Percentiles rank a stretch among this genome's conserved stretches.
These are phyloP conservation scores for Poronia punctata DNA, from an alignment of 495 filamentous ascomycete genomes.

Conservation along the genomic window DNA sequence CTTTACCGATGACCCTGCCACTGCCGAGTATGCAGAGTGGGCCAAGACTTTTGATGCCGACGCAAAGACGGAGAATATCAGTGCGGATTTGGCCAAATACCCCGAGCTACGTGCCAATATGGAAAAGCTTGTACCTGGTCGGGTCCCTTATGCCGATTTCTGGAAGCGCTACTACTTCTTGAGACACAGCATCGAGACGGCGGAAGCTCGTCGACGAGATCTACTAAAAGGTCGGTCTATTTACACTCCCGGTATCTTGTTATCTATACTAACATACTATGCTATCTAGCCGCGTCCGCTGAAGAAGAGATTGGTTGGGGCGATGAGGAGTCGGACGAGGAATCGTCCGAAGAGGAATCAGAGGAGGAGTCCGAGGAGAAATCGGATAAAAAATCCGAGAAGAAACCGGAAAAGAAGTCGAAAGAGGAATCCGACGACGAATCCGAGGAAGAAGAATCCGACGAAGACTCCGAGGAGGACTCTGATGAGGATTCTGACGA, in stretches of 20 bases:
- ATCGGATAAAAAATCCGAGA: slow-evolving; percentile 2
- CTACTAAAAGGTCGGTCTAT: slow-evolving; percentile 72
- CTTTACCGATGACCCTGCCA: slow-evolving; percentile 75
- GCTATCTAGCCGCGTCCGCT: slow-evolving; percentile 47
- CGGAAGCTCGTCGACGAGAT: slow-evolving; percentile 84
- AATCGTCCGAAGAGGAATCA: background rate
- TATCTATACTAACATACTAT: slow-evolving; percentile 18
- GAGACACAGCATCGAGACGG: slow-evolving; percentile 87
- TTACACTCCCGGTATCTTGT: background rate
- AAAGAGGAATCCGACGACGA: slow-evolving; percentile 17
- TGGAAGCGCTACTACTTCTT: slow-evolving; percentile 97
- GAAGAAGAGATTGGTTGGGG: slow-evolving; percentile 84
- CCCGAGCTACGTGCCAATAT: slow-evolving; percentile 82
- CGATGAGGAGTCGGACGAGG: slow-evolving; percentile 32
- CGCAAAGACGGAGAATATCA: slow-evolving; percentile 77
- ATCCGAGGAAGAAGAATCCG: background rate
- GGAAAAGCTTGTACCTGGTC: slow-evolving; percentile 92
- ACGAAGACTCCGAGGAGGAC: slow-evolving; percentile 27
- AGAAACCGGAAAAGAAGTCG: slow-evolving; percentile 22
- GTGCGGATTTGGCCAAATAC: slow-evolving; percentile 76
- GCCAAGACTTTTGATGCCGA: slow-evolving; percentile 71
- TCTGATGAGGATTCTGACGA: slow-evolving; percentile 4
- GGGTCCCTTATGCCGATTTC: slow-evolving; percentile 79
- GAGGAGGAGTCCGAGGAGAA: slow-evolving; percentile 27
- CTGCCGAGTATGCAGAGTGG: slow-evolving; percentile 69